Base-by-base conservation (phyloP, 1,284 basidiomycete species). In the Ustilago hordei region DNA sequence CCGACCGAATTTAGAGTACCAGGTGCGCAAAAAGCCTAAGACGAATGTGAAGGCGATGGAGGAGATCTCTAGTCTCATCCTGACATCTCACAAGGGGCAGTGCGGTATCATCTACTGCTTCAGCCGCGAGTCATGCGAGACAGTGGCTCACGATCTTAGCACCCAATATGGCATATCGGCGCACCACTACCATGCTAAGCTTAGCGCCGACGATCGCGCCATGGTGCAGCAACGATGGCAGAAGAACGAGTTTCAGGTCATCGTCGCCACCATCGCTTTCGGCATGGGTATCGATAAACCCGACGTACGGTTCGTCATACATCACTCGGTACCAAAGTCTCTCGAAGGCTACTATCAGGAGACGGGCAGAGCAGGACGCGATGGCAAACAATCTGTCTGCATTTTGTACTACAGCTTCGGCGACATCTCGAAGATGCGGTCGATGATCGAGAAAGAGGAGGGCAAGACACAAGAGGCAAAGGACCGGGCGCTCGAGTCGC, bases 201-300 rank as follows among this genome's bases (percentile, higher is more conserved):
- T 98, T 89, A 79, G 86, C 34, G 87, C 89, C 12, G 88, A 88
- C 3, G 93, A 95, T 65, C 91, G 92, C 76, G 88, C 90, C 55
- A 86, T 87, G 54, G 89, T 91, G 1, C 92, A 95, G 79, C 85
- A 89, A 32, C 89, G 90, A 32, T 98, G 95, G 95, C 91, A 93
- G 86, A 86, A 86, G 1, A 92, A 91, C 36, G 87, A 89, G 39
- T 91, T 92, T 78, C 89, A 91, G 60, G 91, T 99, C 69, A 94
- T 99, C 64, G 94, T 97, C 36, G 96, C 95, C 1, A 99, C 96
- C 41, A 88, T 88, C 65, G 87, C 75, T 28, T 98, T 98, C 85
- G 96, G 96, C 9, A 98, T 99, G 96, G 96, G 95, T 17, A 95
- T 98, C 69, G 95, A 98, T 87, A 98, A 98, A 85, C 87, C 91